phyloP scores from a whole-genome alignment of 179 eudicot species.

The Silene vulgaris region DNA sequence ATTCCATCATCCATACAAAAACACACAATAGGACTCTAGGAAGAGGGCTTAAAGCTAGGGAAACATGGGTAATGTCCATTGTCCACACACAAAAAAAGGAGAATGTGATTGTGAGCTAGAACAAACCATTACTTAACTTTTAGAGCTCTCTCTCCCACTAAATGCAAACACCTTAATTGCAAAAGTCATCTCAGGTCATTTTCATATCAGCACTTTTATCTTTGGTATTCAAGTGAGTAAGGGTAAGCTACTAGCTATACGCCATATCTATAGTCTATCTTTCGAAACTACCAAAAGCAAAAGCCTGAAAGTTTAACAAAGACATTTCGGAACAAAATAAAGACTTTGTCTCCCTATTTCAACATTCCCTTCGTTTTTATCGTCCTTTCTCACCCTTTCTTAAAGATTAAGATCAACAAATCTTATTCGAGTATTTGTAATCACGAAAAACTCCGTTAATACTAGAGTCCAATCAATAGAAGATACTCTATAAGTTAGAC shows the following conservation, averaged over 20 bases:
- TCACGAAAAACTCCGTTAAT: not conserved
- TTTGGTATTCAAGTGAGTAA: not conserved
- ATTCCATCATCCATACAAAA: no score
- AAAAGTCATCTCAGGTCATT: not conserved
- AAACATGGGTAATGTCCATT: no score
- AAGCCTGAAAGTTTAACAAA: not conserved
- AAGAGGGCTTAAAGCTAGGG: no score
- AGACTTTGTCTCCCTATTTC: not conserved
- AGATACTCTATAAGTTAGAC: no score
- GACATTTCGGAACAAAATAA: not conserved
- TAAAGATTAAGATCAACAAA: no score
- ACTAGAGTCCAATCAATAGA: no score
- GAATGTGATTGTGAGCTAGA: no score
- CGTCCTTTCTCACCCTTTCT: not conserved
- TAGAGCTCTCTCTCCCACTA: not conserved
- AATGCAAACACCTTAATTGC: not conserved
- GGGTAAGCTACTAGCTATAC: not conserved
- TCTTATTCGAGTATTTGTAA: no score
- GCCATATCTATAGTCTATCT: not conserved
- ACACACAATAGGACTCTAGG: no score
- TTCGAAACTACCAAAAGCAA: not conserved
- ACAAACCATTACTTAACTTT: not conserved
- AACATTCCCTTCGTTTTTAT: not conserved
- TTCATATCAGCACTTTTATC: not conserved
- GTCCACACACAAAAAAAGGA: not conserved